Evolutionary conservation across 1,139 yeast species (phyloP).

Genomic region (Taiozyma sp.): DNA sequence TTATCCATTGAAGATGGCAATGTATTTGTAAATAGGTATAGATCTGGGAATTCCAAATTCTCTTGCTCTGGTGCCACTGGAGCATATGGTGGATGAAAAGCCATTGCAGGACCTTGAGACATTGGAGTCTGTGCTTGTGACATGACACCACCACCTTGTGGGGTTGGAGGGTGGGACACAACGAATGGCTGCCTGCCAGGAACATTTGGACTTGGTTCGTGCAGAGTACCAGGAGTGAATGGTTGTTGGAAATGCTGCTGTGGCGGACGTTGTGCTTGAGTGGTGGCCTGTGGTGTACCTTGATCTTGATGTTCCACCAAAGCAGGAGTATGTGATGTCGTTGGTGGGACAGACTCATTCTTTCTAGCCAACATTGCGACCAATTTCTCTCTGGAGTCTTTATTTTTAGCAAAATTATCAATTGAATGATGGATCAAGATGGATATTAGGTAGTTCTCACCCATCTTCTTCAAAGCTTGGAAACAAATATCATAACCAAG

Average conservation of each 20-base stretch:
- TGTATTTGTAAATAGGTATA: slow-evolving; percentile 23
- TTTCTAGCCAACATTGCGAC: slow-evolving; percentile 15
- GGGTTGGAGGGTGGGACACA: background rate
- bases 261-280: background rate
- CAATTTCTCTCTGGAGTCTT: slow-evolving; percentile 18
- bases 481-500: slow-evolving; percentile 49
- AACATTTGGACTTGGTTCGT: background rate
- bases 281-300: background rate
- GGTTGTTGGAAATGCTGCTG: background rate
- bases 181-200: background rate
- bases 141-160: background rate
- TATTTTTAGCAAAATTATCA: slow-evolving; percentile 16
- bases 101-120: background rate
- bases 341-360: slow-evolving; percentile 5
- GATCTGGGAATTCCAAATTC: slow-evolving; percentile 22
- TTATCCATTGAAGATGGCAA: slow-evolving; percentile 15
- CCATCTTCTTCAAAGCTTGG: slow-evolving; percentile 46
- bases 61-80: slow-evolving; percentile 1
- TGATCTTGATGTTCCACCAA: background rate
- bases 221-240: background rate
- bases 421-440: slow-evolving; percentile 17
- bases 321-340: slow-evolving; percentile 2
- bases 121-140: slow-evolving; percentile 1
- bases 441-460: slow-evolving; percentile 39
- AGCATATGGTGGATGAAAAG: background rate